A percentile compares a stretch with the other conserved stretches of the same genome.
Conservation (phyloP, 2,329 filamentous ascomycete genomes). For the Madurella fahalii region DNA sequence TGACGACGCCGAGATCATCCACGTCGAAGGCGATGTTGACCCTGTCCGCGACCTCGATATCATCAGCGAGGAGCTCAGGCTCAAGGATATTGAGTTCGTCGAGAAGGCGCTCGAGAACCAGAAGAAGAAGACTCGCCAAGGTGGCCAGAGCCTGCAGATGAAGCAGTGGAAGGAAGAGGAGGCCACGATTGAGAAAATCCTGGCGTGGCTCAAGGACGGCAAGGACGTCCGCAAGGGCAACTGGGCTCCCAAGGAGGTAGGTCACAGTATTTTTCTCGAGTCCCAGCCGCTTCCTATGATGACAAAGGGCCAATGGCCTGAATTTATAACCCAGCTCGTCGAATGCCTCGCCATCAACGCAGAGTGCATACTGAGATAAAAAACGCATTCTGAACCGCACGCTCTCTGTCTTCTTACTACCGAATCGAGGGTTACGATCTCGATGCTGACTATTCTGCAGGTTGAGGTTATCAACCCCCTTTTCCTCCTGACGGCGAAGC, state of each 20-base stretch:
- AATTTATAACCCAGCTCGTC: conserved; percentile 99
- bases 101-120: conserved; percentile 91
- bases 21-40: conserved; percentile 98
- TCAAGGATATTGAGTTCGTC: conserved; percentile 98
- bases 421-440: conserved; percentile 21
- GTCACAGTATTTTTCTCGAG: conserved; percentile 31
- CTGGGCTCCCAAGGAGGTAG: conserved; percentile 94
- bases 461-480: conserved; percentile 97
- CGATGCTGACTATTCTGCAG: conserved; percentile 47
- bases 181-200: conserved; percentile 85
- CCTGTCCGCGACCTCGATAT: conserved; percentile 91
- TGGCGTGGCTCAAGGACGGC: conserved; percentile 76
- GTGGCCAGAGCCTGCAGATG: conserved; percentile 93
- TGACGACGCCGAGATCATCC: conserved; percentile 98
- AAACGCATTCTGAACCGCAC: conserved; percentile 61
- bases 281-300: conserved; percentile 62
- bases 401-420: conserved; percentile 16
- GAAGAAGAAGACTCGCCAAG: conserved; percentile 90
- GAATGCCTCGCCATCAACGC: conserved; percentile 71
- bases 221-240: conserved; percentile 90
- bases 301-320: conserved; percentile 96
- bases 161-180: conserved; percentile 97
- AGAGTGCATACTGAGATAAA: conserved; percentile 84
- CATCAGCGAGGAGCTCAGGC: conserved; percentile 90
- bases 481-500: conserved; percentile 91